phyloP scores from a whole-genome alignment of 2,329 filamentous ascomycete genomes.

The Colletotrichum trifolii region DNA sequence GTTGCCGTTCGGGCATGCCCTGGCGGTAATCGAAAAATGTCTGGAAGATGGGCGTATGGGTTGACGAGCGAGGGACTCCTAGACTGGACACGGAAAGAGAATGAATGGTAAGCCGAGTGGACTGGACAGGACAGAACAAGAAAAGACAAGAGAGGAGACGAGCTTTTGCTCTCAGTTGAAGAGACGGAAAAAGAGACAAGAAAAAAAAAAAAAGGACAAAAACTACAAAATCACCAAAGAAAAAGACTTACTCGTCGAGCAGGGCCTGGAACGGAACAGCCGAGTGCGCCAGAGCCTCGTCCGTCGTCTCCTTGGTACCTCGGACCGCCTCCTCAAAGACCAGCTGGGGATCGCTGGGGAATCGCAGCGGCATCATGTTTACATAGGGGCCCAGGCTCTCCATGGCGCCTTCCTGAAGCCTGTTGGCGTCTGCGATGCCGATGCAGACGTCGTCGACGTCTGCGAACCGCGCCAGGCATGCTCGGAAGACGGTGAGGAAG shows the following conservation, averaged over 20 bases:
- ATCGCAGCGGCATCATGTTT: slow-evolving; percentile 59
- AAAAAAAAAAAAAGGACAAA: too few relatives aligned
- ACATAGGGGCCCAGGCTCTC: slow-evolving; percentile 57
- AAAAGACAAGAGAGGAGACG: too few relatives aligned
- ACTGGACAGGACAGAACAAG: too few relatives aligned
- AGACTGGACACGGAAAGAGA: slow-evolving; percentile 39
- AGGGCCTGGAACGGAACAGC: slow-evolving; percentile 60
- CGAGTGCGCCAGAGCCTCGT: slow-evolving; percentile 54
- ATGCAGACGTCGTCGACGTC: slow-evolving; percentile 53
- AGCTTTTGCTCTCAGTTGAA: too few relatives aligned
- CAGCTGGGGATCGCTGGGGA: slow-evolving; percentile 39
- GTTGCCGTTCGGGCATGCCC: slow-evolving; percentile 26
- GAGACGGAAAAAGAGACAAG: rapidly evolving
- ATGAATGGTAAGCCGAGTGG: too few relatives aligned
- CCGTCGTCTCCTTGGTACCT: slow-evolving; percentile 9
- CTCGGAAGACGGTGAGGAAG: slow-evolving; percentile 51
- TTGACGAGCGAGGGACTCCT: slow-evolving; percentile 49
- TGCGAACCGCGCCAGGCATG: background rate
- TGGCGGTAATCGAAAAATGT: slow-evolving; percentile 48
- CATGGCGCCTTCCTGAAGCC: slow-evolving; percentile 42
- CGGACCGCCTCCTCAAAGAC: background rate
- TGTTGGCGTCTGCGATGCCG: slow-evolving; percentile 60
- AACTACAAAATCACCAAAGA: too few relatives aligned
- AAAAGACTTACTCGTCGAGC: slow-evolving; percentile 45
- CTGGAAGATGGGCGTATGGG: slow-evolving; percentile 61